phyloP scores from a whole-genome alignment of 345 rosid species.

The Bruguiera parviflora region DNA sequence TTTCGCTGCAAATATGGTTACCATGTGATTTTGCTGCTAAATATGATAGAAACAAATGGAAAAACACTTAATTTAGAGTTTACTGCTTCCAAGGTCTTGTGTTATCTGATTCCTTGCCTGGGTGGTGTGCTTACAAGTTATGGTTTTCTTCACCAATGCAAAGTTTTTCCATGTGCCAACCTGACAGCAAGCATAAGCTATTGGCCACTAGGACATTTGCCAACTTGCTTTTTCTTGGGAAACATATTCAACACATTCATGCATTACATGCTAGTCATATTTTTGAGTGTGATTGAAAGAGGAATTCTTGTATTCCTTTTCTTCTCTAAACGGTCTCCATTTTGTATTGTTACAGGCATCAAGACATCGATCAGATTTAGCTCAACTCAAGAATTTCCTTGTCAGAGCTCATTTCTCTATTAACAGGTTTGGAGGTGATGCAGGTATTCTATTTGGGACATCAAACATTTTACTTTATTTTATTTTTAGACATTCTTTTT shows the following conservation, averaged over 20 bases:
- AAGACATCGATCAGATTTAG: conserved; percentile 44
- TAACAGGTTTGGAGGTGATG: conserved; percentile 35
- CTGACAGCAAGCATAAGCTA: no score
- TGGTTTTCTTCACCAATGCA: no score
- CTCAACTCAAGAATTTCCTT: conserved; percentile 39
- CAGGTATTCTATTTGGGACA: conserved; percentile 31
- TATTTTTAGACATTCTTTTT: background rate
- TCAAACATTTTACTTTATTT: background rate
- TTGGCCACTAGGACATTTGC: background rate
- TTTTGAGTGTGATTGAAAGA: background rate
- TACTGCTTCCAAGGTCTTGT: no score
- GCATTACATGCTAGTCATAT: background rate
- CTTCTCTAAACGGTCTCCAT: background rate
- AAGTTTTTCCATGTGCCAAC: no score
- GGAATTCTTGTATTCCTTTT: background rate
- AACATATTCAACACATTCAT: no score
- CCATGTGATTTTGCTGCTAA: no score
- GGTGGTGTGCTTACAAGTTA: no score
- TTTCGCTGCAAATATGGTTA: no score
- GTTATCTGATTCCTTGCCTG: no score
- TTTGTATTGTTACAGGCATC: conserved; percentile 42
- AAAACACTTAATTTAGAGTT: no score
- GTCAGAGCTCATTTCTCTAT: conserved; percentile 37
- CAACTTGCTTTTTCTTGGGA: background rate
- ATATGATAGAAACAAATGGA: no score